phyloP scores from a whole-genome alignment of 345 rosid genomes.

The Citrus maxima region DNA sequence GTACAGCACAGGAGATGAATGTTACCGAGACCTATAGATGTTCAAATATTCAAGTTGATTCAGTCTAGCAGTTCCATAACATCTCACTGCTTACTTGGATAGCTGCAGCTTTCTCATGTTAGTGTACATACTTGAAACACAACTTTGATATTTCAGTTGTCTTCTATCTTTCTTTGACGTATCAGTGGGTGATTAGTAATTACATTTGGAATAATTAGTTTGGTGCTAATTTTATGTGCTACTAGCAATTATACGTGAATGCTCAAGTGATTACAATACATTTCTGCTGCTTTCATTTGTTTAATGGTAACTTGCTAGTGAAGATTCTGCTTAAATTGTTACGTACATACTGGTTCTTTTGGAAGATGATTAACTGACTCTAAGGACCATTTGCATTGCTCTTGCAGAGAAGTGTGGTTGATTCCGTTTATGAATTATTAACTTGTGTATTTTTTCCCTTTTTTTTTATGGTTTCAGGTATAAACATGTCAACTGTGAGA shows the following conservation, averaged over 20 bases:
- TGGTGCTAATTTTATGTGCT: too few species aligned
- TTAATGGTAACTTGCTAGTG: neutral
- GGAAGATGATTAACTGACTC: neutral
- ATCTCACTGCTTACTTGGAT: neutral
- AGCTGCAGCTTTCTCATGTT: neutral
- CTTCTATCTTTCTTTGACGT: too few species aligned
- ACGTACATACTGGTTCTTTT: neutral
- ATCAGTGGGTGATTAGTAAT: too few species aligned
- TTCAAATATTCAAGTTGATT: neutral
- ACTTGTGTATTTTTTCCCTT: neutral
- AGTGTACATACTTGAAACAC: neutral
- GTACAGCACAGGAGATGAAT: neutral
- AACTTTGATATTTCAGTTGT: too few species aligned
- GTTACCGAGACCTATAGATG: neutral
- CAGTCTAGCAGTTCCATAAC: neutral
- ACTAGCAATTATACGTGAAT: neutral
- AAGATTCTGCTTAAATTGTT: too few species aligned
- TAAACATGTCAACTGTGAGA: constrained; percentile 34
- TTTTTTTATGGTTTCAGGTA: constrained; percentile 4
- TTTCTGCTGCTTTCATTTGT: neutral
- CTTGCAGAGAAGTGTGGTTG: neutral
- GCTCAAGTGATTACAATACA: neutral
- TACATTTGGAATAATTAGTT: too few species aligned
- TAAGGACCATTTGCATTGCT: neutral
- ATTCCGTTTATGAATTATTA: neutral